A percentile compares a stretch with the other conserved stretches of the same genome.
Evolutionary conservation across 805 yeast species (phyloP).

Genomic region (Tetrapisispora nanseiensis): DNA sequence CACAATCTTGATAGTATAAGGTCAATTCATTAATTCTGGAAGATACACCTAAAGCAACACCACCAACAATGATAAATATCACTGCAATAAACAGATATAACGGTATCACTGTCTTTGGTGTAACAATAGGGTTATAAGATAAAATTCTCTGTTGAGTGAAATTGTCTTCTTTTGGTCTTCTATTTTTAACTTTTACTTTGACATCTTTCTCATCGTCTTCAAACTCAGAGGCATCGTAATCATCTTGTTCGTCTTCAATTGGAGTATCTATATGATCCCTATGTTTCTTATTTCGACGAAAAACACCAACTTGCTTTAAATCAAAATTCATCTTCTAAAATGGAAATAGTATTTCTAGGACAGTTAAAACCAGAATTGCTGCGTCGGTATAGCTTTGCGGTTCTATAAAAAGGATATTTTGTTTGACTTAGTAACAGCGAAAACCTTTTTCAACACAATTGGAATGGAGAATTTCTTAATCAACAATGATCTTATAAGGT

Average conservation of each 20-base stretch:
- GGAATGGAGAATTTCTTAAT: too few species aligned
- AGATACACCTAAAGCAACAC: constrained; percentile 64
- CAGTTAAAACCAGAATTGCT: too few species aligned
- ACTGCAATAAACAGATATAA: constrained; percentile 62
- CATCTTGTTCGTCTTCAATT: constrained; percentile 16
- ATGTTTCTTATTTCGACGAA: constrained; percentile 14
- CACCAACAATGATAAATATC: constrained; percentile 86
- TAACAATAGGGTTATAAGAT: constrained; percentile 68
- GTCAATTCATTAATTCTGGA: constrained; percentile 60
- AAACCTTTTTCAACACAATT: neutral
- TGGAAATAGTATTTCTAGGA: too few species aligned
- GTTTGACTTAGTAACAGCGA: too few species aligned
- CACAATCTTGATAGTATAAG: constrained; percentile 71
- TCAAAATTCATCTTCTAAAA: constrained; percentile 17
- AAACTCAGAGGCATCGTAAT: constrained; percentile 28
- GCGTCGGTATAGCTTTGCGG: too few species aligned
- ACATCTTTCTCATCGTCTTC: constrained; percentile 32
- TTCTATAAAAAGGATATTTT: too few species aligned
- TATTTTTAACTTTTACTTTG: constrained; percentile 37
- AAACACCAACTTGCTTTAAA: constrained; percentile 22
- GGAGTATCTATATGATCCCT: constrained; percentile 11
- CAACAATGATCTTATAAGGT: too few species aligned
- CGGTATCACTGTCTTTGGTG: constrained; percentile 84
- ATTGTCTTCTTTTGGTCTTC: constrained; percentile 64
- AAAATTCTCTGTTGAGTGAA: constrained; percentile 59